Evolutionary conservation across 164 flowering plant species (phyloP).

Genomic region (Vitis rotundifolia): DNA sequence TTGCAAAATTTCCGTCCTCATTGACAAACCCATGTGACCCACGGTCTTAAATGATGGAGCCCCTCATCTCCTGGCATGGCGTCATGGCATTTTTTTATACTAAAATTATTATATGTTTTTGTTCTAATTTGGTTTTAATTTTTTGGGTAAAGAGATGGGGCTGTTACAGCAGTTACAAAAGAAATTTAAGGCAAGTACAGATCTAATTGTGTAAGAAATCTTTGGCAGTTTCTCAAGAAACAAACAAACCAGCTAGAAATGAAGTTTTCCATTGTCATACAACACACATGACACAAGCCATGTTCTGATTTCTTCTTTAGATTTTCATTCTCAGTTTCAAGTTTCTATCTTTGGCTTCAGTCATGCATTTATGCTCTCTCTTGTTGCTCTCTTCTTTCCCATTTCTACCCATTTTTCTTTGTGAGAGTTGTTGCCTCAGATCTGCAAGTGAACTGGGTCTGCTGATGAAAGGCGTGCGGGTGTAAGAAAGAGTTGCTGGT

Average conservation of each 20-base stretch:
- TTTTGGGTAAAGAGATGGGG: neutral
- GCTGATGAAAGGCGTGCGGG: neutral
- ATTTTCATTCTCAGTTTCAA: neutral
- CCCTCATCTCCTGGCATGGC: conserved; percentile 4
- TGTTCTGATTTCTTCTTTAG: conserved; percentile 9
- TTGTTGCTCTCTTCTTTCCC: neutral
- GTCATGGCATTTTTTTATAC: neutral
- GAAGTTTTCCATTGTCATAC: conserved; percentile 17
- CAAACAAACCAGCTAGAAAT: conserved; percentile 3
- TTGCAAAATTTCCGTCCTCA: no score
- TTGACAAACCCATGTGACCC: conserved; percentile 45
- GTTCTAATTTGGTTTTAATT: no score
- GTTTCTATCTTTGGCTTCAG: neutral
- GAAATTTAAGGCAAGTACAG: neutral
- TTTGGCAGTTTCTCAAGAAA: conserved; percentile 10
- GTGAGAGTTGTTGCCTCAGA: conserved; percentile 11
- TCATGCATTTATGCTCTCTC: neutral
- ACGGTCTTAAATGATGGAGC: conserved; percentile 31
- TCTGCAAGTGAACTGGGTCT: conserved; percentile 13
- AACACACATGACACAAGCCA: conserved; percentile 19
- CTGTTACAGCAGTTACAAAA: conserved; percentile 1
- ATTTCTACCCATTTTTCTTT: no score
- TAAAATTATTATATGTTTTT: no score
- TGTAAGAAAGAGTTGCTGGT: neutral
- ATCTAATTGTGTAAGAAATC: conserved; percentile 17